Evolutionary conservation across 2,329 filamentous ascomycete species (phyloP).

Genomic region (Aureobasidium sp.): DNA sequence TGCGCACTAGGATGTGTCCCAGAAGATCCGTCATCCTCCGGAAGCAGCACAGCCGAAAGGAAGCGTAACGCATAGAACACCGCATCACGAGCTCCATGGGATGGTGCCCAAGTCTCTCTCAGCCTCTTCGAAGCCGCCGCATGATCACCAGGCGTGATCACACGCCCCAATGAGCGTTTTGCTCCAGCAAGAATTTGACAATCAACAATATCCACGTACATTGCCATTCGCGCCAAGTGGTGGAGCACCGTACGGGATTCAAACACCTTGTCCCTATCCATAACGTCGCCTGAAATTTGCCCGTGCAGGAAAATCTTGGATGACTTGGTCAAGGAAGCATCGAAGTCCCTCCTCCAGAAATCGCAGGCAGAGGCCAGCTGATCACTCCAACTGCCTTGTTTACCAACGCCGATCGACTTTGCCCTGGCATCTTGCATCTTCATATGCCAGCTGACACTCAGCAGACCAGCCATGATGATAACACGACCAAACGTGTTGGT

Average conservation of each 20-base stretch:
- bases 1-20: constrained; percentile 17
- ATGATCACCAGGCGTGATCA: constrained; percentile 76
- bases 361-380: constrained; percentile 84
- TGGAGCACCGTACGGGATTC: constrained; percentile 86
- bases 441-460: constrained; percentile 97
- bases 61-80: constrained; percentile 90
- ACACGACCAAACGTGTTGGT: constrained; percentile 92
- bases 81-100: constrained; percentile 80
- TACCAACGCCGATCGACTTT: constrained; percentile 77
- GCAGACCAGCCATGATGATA: constrained; percentile 85
- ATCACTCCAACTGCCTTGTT: constrained; percentile 83
- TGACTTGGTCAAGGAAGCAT: constrained; percentile 43
- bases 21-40: constrained; percentile 40
- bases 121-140: constrained; percentile 73
- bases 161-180: constrained; percentile 73
- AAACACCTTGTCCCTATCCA: constrained; percentile 65
- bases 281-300: constrained; percentile 45
- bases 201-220: constrained; percentile 96
- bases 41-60: constrained; percentile 72
- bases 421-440: constrained; percentile 92
- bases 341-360: constrained; percentile 87
- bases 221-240: constrained; percentile 93
- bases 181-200: constrained; percentile 93
- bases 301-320: constrained; percentile 21
- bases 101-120: constrained; percentile 83